These are phyloP conservation scores for Striga hermonthica DNA, from an alignment of 305 asterid species.

Conservation along the genomic window DNA sequence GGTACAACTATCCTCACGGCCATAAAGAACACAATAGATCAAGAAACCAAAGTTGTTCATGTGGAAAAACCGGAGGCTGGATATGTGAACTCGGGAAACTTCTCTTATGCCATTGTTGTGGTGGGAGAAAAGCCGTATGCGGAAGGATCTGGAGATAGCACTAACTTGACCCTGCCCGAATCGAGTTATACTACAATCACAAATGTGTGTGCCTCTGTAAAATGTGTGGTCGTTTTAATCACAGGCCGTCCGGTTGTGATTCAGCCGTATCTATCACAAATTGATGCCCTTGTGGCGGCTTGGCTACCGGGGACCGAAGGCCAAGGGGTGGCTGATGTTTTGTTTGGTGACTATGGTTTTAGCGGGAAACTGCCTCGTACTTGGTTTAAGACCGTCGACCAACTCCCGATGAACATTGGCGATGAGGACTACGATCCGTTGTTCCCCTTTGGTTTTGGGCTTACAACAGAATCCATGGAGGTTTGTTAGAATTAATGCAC, in stretches of 20 bases:
- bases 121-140: slow-evolving; percentile 63
- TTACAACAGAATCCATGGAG: slow-evolving; percentile 35
- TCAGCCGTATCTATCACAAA: slow-evolving; percentile 43
- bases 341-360: slow-evolving; percentile 58
- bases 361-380: slow-evolving; percentile 51
- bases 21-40: slow-evolving; percentile 40
- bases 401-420: slow-evolving; percentile 60
- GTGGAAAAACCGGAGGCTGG: slow-evolving; percentile 39
- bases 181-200: slow-evolving; percentile 40
- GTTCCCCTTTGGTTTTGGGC: slow-evolving; percentile 55
- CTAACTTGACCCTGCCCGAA: slow-evolving; percentile 48
- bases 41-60: slow-evolving; percentile 40
- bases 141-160: slow-evolving; percentile 51
- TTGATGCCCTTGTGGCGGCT: slow-evolving; percentile 62
- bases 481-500: not conserved
- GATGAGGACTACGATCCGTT: slow-evolving; percentile 51
- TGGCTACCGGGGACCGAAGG: slow-evolving; percentile 69
- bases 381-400: slow-evolving; percentile 67
- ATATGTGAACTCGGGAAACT: slow-evolving; percentile 39
- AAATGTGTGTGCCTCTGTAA: slow-evolving; percentile 46
- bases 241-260: slow-evolving; percentile 59
- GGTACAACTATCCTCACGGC: slow-evolving; percentile 58
- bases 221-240: slow-evolving; percentile 50
- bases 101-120: slow-evolving; percentile 51
- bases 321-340: slow-evolving; percentile 61